Evolutionary conservation across 2,329 filamentous ascomycete species (phyloP).

Genomic region (Aureobasidium sp.): DNA sequence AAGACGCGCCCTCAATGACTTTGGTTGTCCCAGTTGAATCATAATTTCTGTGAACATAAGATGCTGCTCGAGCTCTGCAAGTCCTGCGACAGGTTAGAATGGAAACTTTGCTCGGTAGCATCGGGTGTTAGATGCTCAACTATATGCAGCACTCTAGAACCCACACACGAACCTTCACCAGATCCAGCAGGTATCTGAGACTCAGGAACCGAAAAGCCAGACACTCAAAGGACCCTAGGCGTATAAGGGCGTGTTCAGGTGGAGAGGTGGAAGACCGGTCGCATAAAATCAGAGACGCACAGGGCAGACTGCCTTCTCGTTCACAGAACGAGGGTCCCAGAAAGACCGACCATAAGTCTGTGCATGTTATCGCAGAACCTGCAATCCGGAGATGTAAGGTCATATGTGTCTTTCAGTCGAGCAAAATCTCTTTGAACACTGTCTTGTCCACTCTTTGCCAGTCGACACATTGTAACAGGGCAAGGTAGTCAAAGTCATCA

Average conservation of each 20-base stretch:
- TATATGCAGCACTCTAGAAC: not conserved
- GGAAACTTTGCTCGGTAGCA: not conserved
- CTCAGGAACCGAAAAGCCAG: no score
- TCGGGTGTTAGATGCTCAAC: not conserved
- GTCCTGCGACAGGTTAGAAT: not conserved
- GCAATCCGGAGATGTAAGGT: not conserved
- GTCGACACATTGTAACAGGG: not conserved
- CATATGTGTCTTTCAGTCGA: not conserved
- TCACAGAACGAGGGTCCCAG: not conserved
- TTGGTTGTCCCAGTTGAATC: not conserved
- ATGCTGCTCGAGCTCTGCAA: not conserved
- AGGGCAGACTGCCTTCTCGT: not conserved
- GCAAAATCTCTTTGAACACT: not conserved
- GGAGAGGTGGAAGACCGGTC: not conserved
- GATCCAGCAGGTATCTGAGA: not conserved
- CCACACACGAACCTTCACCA: not conserved
- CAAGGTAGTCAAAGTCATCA: not conserved
- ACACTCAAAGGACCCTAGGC: not conserved
- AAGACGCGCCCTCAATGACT: not conserved
- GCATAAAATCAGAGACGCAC: not conserved
- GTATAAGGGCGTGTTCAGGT: not conserved
- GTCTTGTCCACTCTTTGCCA: not conserved
- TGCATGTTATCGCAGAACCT: not conserved
- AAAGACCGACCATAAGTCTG: not conserved
- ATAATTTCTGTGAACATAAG: not conserved